Base-by-base conservation (phyloP, 2,329 filamentous ascomycete species). In the Rutstroemia sp. region DNA sequence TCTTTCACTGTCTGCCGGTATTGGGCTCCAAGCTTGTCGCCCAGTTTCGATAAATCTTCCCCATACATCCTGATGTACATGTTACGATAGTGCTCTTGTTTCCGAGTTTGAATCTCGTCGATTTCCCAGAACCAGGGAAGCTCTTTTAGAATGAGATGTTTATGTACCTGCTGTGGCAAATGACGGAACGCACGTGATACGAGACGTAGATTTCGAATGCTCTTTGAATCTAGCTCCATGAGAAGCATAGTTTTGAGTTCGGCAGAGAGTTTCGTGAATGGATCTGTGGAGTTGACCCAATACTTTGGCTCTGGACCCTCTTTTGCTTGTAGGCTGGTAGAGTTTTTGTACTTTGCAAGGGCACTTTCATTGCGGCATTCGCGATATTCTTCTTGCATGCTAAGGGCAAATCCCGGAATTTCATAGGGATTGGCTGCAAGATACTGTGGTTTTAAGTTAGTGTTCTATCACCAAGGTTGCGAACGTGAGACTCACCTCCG, bases 71-170 rank as follows among this genome's bases (percentile, higher is more conserved):
- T 19, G 10, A 48, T 30, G n/a, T 50, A 51, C 16, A 7, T 8
- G 4, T 47, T n/a, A 14, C 27, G 12, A 10, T 34, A n/a, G 10
- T 27, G 8, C 23, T 48, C 21, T 19, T 51, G 36, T 17, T 52
- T 46, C 3, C 39, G 17, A 3, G 17, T 12, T 19, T 48, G 23
- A 14, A 60, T 21, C 10, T 57, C 46, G 42, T 60, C 53, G 14
- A 58, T 57, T 27, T 57, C 57, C 50, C 53, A 58, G 16, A 54
- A 58, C 53, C 53, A 60, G 1, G 56, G 58, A 16, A 58, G 42
- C 23, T 60, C 57, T 38, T 58, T 48, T 7, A 34, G 9, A 21
- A 58, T 56, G 1, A 60, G 42, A 25, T 51, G 34, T 12, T 16
- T 58, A 16, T 57, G 54, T 6, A 58, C 5, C 9, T 48, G 34